A percentile compares a stretch with the other conserved stretches of the same genome.
phyloP scores from a whole-genome alignment of 176 grass and related monocot species.

The Elymus sibiricus region DNA sequence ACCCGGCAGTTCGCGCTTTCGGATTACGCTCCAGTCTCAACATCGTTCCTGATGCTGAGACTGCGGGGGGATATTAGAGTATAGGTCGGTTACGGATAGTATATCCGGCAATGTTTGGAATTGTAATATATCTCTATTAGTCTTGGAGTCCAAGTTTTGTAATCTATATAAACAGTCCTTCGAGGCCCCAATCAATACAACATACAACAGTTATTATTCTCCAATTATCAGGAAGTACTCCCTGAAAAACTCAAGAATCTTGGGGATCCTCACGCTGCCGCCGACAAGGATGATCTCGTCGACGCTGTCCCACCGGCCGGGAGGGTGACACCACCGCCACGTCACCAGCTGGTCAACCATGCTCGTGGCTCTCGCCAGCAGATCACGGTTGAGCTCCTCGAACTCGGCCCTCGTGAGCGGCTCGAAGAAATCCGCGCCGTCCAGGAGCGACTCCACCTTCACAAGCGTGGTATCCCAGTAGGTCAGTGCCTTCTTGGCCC shows the following conservation, averaged over 20 bases:
- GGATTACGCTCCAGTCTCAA: too few species aligned
- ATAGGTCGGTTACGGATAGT: too few species aligned
- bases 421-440: background rate
- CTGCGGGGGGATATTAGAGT: too few species aligned
- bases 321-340: background rate
- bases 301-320: background rate
- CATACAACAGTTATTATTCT: too few species aligned
- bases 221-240: slow-evolving; percentile 7
- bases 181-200: too few species aligned
- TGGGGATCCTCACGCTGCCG: background rate
- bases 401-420: background rate
- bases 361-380: background rate
- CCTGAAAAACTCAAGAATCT: background rate
- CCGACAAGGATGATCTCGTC: background rate
- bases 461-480: background rate
- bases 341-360: background rate
- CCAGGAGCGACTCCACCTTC: background rate
- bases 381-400: background rate
- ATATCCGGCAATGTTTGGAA: too few species aligned
- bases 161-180: too few species aligned
- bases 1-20: too few species aligned
- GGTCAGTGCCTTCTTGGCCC: background rate
- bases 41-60: too few species aligned
- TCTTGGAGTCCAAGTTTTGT: too few species aligned
- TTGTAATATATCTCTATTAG: too few species aligned